These are phyloP conservation scores for Ganoderma lucidum DNA, from an alignment of 1,284 basidiomycete genomes.

Conservation along the genomic window DNA sequence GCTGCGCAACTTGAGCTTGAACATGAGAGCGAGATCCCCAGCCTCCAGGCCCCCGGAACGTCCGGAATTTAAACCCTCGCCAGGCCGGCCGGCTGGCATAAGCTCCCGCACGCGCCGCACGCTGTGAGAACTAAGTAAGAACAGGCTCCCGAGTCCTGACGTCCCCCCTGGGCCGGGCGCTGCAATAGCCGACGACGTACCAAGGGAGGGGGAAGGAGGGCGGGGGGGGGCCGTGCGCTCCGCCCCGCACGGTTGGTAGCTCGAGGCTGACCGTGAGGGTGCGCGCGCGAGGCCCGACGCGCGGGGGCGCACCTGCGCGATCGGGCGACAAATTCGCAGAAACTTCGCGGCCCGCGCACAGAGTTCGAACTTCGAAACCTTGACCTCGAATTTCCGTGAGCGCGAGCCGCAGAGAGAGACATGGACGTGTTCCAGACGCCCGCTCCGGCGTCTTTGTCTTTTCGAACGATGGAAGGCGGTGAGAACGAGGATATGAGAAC, in stretches of 20 bases:
- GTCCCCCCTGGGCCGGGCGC: constrained; percentile 13
- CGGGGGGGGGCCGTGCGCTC: neutral
- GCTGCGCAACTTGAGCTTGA: neutral
- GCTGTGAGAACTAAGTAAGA: constrained; percentile 19
- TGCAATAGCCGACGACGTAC: constrained; percentile 25
- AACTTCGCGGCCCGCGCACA: neutral
- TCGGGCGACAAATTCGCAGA: constrained; percentile 9
- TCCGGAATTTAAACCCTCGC: neutral
- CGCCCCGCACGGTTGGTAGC: constrained; percentile 31
- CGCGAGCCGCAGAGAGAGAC: constrained; percentile 4
- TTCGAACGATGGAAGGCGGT: constrained; percentile 16
- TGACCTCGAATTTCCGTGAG: neutral
- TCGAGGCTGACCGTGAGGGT: constrained; percentile 26
- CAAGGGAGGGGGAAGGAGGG: neutral
- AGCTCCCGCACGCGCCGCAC: constrained; percentile 22
- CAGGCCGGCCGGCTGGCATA: constrained; percentile 15
- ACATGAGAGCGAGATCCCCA: constrained; percentile 13
- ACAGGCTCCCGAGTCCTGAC: neutral
- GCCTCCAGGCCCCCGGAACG: constrained; percentile 6
- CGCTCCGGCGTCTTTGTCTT: constrained; percentile 3
- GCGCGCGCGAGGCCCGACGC: constrained; percentile 11
- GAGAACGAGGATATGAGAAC: constrained; percentile 7
- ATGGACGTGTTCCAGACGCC: constrained; percentile 4
- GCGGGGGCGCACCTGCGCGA: constrained; percentile 26
- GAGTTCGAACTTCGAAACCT: neutral